A percentile compares a stretch with the other conserved stretches of the same genome.
Evolutionary conservation across 352 stramenopile species (phyloP).

Genomic region (Pseudoperonospora humuli): DNA sequence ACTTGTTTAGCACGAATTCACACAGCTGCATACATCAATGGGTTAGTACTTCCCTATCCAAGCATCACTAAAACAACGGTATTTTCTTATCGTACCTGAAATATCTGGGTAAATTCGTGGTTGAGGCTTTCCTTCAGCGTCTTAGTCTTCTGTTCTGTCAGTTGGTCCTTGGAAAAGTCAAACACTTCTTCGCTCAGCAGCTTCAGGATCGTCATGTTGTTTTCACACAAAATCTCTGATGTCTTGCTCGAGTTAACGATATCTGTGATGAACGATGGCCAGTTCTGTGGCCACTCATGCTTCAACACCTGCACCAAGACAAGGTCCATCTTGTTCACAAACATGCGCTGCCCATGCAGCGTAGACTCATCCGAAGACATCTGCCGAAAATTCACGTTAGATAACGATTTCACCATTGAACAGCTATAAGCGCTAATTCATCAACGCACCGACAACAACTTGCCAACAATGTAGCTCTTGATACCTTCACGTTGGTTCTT

Average conservation of each 20-base stretch:
- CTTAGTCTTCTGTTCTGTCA: slow-evolving; percentile 97
- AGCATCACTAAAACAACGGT: too few relatives aligned
- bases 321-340: slow-evolving; percentile 94
- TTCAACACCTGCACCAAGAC: slow-evolving; percentile 98
- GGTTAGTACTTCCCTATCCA: too few relatives aligned
- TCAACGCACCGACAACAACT: slow-evolving; percentile 87
- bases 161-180: slow-evolving; percentile 97
- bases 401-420: background rate
- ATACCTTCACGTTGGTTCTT: slow-evolving; percentile 96
- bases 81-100: slow-evolving; percentile 80
- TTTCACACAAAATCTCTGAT: slow-evolving; percentile 97
- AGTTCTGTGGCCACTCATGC: slow-evolving; percentile 99
- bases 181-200: slow-evolving; percentile 98
- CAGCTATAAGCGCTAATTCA: background rate
- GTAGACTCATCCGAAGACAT: slow-evolving; percentile 87
- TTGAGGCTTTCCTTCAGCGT: slow-evolving; percentile 97
- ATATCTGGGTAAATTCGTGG: slow-evolving; percentile 97
- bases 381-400: slow-evolving; percentile 19
- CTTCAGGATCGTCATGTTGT: slow-evolving; percentile 99
- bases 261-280: slow-evolving; percentile 97
- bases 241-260: slow-evolving; percentile 92
- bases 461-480: slow-evolving; percentile 97
- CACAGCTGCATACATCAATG: slow-evolving; percentile 90
- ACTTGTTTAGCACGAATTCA: slow-evolving; percentile 96
- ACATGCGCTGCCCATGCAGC: slow-evolving; percentile 87